Percentiles rank a stretch among this genome's conserved stretches.
These are phyloP conservation scores for Pythium dissimile DNA, from an alignment of 352 stramenopile species.

Conservation along the genomic window DNA sequence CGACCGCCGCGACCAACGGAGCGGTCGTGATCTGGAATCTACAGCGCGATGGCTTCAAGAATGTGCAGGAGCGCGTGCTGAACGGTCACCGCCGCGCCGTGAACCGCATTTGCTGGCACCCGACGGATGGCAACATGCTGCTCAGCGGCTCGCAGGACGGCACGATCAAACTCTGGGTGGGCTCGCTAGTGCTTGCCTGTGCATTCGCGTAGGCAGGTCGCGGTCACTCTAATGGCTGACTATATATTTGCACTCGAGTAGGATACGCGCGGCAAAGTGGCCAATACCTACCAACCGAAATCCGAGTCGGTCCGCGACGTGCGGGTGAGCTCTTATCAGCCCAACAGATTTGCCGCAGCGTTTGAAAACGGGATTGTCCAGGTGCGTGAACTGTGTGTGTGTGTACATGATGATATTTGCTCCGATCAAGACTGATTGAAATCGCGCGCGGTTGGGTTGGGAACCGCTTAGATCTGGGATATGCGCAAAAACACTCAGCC, in stretches of 20 bases:
- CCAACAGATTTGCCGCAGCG: constrained; percentile 73
- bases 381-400: constrained; percentile 20
- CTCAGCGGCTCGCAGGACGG: constrained; percentile 86
- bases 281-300: constrained; percentile 80
- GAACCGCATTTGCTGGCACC: constrained; percentile 89
- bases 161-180: constrained; percentile 86
- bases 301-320: constrained; percentile 86
- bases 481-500: constrained; percentile 79
- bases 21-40: constrained; percentile 87
- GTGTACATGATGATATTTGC: too few species aligned
- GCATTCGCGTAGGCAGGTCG: neutral
- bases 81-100: constrained; percentile 79
- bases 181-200: neutral
- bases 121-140: constrained; percentile 71
- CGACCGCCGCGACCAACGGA: constrained; percentile 82
- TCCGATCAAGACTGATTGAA: too few species aligned
- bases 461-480: constrained; percentile 87
- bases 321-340: constrained; percentile 65
- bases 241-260: neutral
- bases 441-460: too few species aligned
- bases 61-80: constrained; percentile 82
- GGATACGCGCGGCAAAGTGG: constrained; percentile 75
- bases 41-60: constrained; percentile 82
- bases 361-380: constrained; percentile 88
- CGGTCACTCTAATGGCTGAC: too few species aligned